Percentiles rank a stretch among this genome's conserved stretches.
Evolutionary conservation across 495 filamentous ascomycete species (phyloP).

Genomic region (Talaromyces borbonicus): DNA sequence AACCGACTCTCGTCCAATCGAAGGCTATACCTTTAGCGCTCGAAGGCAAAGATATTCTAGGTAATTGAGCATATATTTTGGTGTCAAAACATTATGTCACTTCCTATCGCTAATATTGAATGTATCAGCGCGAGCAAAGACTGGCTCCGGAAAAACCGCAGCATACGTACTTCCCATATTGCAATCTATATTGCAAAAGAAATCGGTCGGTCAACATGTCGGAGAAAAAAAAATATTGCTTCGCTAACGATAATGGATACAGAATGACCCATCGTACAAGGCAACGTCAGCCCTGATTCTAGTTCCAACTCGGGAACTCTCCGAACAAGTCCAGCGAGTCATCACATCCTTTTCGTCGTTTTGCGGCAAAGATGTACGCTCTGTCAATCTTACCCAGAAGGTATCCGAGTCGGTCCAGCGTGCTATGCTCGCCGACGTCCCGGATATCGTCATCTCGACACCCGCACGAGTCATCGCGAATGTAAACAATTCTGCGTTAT

Average conservation of each 20-base stretch:
- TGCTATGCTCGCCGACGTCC: slow-evolving; percentile 74
- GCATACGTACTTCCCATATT: slow-evolving; percentile 90
- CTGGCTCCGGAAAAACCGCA: slow-evolving; percentile 92
- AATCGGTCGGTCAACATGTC: slow-evolving; percentile 46
- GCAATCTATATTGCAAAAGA: slow-evolving; percentile 67
- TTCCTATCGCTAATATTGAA: slow-evolving; percentile 16
- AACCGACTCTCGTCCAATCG: slow-evolving; percentile 76
- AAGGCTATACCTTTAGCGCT: slow-evolving; percentile 83
- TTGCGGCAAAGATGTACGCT: slow-evolving; percentile 73
- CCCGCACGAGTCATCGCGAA: slow-evolving; percentile 67
- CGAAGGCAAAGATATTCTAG: slow-evolving; percentile 84
- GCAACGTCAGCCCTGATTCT: slow-evolving; percentile 66
- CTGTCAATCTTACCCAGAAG: slow-evolving; percentile 77
- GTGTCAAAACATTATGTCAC: not conserved
- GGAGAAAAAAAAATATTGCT: no score
- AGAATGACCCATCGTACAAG: slow-evolving; percentile 34
- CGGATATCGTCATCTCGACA: slow-evolving; percentile 84
- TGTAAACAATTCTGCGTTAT: slow-evolving; percentile 57
- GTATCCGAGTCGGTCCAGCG: slow-evolving; percentile 78
- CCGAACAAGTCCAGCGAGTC: slow-evolving; percentile 73
- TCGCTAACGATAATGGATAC: slow-evolving; percentile 7
- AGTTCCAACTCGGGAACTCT: slow-evolving; percentile 89
- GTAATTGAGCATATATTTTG: slow-evolving; percentile 18
- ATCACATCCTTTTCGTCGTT: slow-evolving; percentile 63
- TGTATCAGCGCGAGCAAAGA: slow-evolving; percentile 65